phyloP scores from a whole-genome alignment of 78 protist genomes.

The Cavenderia fasciculata region DNA sequence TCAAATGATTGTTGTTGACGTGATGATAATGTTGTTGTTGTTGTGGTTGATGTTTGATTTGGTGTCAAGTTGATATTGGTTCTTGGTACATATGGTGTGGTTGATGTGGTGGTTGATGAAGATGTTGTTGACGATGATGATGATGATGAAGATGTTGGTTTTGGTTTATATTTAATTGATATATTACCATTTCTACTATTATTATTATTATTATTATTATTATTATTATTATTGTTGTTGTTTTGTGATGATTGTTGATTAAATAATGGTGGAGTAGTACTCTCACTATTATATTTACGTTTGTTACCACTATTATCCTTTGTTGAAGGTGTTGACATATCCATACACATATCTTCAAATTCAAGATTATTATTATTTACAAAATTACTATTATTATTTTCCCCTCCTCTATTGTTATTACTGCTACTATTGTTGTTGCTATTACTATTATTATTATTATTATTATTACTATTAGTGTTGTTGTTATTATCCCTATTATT shows the following conservation, averaged over 20 bases:
- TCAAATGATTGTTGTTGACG: not conserved
- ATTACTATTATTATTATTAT: not conserved
- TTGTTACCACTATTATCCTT: no score
- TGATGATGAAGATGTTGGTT: constrained; percentile 7
- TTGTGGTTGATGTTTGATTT: not conserved
- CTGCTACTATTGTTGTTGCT: not conserved
- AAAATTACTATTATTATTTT: no score
- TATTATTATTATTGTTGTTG: constrained; percentile 16
- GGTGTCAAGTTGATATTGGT: not conserved
- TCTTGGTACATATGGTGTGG: not conserved
- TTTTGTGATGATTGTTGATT: not conserved
- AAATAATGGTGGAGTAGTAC: not conserved
- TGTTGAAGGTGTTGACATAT: no score
- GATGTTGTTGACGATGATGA: not conserved
- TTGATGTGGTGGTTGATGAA: not conserved
- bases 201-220: not conserved
- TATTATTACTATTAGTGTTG: not conserved
- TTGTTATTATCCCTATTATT: not conserved
- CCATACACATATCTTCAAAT: no score
- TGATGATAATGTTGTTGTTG: constrained; percentile 28
- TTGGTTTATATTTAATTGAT: constrained; percentile 10
- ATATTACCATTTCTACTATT: constrained; percentile 1
- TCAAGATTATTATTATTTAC: no score
- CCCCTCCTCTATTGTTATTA: no score
- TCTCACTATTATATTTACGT: no score